Conservation (phyloP, 768 basidiomycete genomes). For the Chiua virens region DNA sequence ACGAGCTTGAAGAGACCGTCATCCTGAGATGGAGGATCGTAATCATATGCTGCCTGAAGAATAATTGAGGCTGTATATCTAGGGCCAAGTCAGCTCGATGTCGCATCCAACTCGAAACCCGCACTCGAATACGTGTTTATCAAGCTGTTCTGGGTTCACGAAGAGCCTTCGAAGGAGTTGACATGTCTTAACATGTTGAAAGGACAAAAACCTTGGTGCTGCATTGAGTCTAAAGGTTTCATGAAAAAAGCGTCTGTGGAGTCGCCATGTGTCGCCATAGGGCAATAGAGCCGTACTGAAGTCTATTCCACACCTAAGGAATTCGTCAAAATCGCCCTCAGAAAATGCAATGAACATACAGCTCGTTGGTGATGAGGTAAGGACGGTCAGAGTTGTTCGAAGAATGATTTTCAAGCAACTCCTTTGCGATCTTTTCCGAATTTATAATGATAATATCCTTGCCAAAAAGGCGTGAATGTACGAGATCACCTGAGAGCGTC, state of each 20-base stretch:
- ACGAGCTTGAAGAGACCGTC: not conserved
- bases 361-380: constrained; percentile 2
- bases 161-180: constrained; percentile 31
- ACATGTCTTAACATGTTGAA: constrained; percentile 29
- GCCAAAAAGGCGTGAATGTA: constrained; percentile 49
- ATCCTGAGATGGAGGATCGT: constrained; percentile 2
- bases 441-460: constrained; percentile 46
- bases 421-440: constrained; percentile 39
- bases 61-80: constrained; percentile 10
- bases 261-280: constrained; percentile 30
- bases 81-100: not conserved
- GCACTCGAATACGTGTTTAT: constrained; percentile 32
- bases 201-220: constrained; percentile 23
- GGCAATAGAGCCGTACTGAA: constrained; percentile 19
- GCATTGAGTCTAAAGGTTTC: constrained; percentile 18
- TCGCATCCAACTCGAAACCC: not conserved
- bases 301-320: constrained; percentile 10
- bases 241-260: constrained; percentile 26
- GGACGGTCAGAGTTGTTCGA: constrained; percentile 51
- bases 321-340: no score
- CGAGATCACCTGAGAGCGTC: constrained; percentile 35
- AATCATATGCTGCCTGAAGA: constrained; percentile 8
- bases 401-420: constrained; percentile 46
- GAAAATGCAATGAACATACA: not conserved
- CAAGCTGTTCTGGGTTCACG: constrained; percentile 29